phyloP scores from a whole-genome alignment of 768 basidiomycete species.

The Cystobasidiopsis lactophilus region DNA sequence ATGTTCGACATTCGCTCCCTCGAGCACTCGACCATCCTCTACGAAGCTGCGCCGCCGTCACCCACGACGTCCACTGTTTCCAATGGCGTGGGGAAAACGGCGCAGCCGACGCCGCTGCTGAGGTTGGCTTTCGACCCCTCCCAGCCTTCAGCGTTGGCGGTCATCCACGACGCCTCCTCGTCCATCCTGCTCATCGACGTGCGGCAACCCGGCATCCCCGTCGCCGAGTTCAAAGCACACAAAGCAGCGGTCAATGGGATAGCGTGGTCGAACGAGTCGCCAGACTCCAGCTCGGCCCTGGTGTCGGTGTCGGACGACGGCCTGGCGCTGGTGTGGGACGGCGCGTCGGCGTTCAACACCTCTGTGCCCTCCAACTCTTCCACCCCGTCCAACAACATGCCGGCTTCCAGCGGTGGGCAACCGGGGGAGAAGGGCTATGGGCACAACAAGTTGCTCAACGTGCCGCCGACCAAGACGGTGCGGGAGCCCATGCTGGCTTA shows the following conservation, averaged over 20 bases:
- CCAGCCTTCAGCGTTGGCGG: slow-evolving; percentile 86
- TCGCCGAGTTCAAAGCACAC: slow-evolving; percentile 73
- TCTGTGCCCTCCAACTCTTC: slow-evolving; percentile 35
- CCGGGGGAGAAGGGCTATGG: too few species aligned
- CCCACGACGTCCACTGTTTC: not conserved
- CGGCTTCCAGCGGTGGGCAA: slow-evolving; percentile 29
- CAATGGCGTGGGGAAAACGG: not conserved
- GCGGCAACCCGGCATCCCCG: slow-evolving; percentile 85
- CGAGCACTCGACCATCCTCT: slow-evolving; percentile 94
- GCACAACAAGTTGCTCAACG: slow-evolving; percentile 44
- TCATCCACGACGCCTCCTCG: slow-evolving; percentile 78
- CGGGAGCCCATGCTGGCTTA: slow-evolving; percentile 68
- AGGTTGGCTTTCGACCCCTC: slow-evolving; percentile 77
- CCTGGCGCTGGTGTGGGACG: slow-evolving; percentile 5
- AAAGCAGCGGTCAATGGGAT: slow-evolving; percentile 60
- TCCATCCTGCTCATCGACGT: slow-evolving; percentile 89
- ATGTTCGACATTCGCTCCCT: slow-evolving; percentile 90
- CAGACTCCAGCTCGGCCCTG: not conserved
- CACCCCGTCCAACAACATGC: slow-evolving; percentile 43
- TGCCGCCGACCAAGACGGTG: slow-evolving; percentile 41
- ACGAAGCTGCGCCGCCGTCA: slow-evolving; percentile 35
- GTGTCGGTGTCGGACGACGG: not conserved
- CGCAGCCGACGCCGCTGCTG: slow-evolving; percentile 43
- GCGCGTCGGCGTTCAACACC: not conserved
- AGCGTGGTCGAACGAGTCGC: slow-evolving; percentile 39